Evolutionary conservation across 345 rosid species (phyloP).

Genomic region (Anastatica hierochuntica): DNA sequence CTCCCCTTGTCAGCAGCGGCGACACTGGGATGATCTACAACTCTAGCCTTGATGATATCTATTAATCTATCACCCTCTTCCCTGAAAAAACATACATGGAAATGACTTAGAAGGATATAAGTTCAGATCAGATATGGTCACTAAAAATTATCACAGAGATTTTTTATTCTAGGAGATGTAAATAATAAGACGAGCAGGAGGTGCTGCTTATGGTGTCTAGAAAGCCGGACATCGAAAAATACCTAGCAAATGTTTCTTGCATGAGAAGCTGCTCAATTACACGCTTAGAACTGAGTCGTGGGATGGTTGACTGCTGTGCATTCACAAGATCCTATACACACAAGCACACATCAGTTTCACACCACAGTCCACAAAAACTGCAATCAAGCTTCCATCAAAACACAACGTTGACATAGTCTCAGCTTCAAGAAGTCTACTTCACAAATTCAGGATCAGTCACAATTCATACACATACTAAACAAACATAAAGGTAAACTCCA

Average conservation of each 20-base stretch:
- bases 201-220: neutral
- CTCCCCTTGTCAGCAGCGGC: slow-evolving; percentile 22
- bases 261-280: slow-evolving; percentile 66
- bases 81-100: slow-evolving; percentile 49
- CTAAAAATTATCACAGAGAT: no score
- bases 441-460: no score
- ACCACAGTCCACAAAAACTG: slow-evolving; percentile 14
- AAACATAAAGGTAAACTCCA: no score
- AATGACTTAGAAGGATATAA: no score
- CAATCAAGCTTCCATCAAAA: slow-evolving; percentile 7
- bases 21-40: slow-evolving; percentile 31
- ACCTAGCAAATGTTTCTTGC: slow-evolving; percentile 85
- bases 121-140: no score
- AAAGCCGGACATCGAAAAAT: no score
- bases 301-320: slow-evolving; percentile 21
- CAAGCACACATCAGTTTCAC: slow-evolving; percentile 9
- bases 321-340: slow-evolving; percentile 22
- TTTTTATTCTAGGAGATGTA: no score
- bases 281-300: slow-evolving; percentile 32
- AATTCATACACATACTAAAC: no score
- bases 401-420: neutral
- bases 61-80: slow-evolving; percentile 66
- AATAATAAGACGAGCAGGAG: neutral
- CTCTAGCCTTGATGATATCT: slow-evolving; percentile 62
- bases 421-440: no score